phyloP scores from a whole-genome alignment of 768 basidiomycete genomes.

The Boletus rufocinnamomeus region DNA sequence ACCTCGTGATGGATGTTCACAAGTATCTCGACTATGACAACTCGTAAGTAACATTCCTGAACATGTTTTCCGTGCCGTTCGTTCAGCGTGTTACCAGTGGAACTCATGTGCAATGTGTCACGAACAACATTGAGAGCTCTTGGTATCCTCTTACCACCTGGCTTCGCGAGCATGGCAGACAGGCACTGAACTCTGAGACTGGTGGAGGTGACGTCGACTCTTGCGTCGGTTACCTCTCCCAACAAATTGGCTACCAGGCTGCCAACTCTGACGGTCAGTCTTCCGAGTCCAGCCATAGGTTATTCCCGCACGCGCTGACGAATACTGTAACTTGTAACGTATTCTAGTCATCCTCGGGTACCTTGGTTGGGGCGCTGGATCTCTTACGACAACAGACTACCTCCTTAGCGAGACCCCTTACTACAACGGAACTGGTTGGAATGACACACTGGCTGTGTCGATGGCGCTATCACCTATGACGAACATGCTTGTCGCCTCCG shows the following conservation, averaged over 20 bases:
- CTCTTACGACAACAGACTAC: slow-evolving; percentile 44
- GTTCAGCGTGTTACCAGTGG: slow-evolving; percentile 28
- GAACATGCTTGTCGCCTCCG: slow-evolving; percentile 14
- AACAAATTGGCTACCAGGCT: slow-evolving; percentile 49
- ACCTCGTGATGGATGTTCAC: slow-evolving; percentile 63
- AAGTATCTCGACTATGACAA: slow-evolving; percentile 61
- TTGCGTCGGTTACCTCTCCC: slow-evolving; percentile 47
- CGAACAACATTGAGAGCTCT: slow-evolving; percentile 51
- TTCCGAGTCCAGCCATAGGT: not conserved
- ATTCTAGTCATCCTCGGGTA: slow-evolving; percentile 53
- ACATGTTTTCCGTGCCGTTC: not conserved
- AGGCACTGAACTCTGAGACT: slow-evolving; percentile 62
- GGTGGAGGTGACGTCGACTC: slow-evolving; percentile 56
- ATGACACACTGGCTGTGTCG: slow-evolving; percentile 41
- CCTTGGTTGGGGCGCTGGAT: slow-evolving; percentile 61
- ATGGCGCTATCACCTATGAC: slow-evolving; percentile 28
- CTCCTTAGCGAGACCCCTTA: slow-evolving; percentile 38
- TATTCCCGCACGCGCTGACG: not conserved
- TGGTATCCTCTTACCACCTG: slow-evolving; percentile 51
- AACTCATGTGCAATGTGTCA: slow-evolving; percentile 50
- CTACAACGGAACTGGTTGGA: slow-evolving; percentile 34
- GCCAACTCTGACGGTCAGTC: slow-evolving; percentile 49
- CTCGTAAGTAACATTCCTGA: slow-evolving; percentile 36
- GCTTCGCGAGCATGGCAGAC: slow-evolving; percentile 50
- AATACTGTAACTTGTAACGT: too few species aligned